Evolutionary conservation across 345 rosid species (phyloP), one percentile per base, ranked within the genome.

Genomic region (Bruguiera gymnorhiza): DNA sequence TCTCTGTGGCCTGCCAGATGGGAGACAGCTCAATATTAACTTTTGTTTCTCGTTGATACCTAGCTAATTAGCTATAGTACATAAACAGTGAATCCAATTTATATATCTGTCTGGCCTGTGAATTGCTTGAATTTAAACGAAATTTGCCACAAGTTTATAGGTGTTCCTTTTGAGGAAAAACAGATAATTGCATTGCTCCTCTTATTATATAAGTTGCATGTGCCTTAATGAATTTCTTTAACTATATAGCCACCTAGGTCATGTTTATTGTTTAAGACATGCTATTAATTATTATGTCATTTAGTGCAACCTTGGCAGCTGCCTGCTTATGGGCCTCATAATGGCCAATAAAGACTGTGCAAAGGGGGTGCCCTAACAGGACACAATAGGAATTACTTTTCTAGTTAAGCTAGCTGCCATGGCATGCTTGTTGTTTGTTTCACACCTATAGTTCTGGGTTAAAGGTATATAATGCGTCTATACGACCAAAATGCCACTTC

Each of bases 261-360:
- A 13, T 39, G 20, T 43, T 8, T 36, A 27, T 16, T 31, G 48
- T 52, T 53, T 15, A 27, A 10, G 27, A n/a, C 3, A 15, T 0
- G 30, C 30, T 52, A 18, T 20, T 20, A 67, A 32, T 21, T 36
- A n/a, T 15, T 58, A 3, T 43, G 37, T 23, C 57, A 27, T 60
- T 4, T 24, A 13, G 23, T 26, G 5, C 7, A 54, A 30, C 16
- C 10, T 16, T 71, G 70, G 79, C 73, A 62, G 66, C 43, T 66
- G 70, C 72, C 78, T 67, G 76, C 59, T 55, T 68, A 81, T 76
- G 75, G 79, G 76, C 68, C 82, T 84, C 63, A 70, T 76, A n/a
- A 79, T 83, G 70, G 76, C 69, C 57, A 27, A 65, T 15, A 63
- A 26, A 65, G 39, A 34, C 66, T 9, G 62, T 70, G 70, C 62